Evolutionary conservation across 768 basidiomycete species (phyloP).

Genomic region (Tricholoma saponaceum): DNA sequence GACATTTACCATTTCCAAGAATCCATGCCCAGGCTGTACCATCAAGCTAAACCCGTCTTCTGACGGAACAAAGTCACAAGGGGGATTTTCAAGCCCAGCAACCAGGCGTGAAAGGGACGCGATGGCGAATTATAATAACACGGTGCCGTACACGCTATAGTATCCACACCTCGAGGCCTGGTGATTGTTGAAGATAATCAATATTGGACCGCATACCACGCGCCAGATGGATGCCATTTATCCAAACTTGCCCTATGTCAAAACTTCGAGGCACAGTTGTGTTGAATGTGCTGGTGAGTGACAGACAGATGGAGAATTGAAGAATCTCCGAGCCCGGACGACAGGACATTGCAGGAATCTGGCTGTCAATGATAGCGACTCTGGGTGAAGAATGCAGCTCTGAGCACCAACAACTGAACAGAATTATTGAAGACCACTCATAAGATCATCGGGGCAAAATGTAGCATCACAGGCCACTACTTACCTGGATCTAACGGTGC

Average conservation of each 20-base stretch:
- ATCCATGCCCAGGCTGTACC: background rate
- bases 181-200: background rate
- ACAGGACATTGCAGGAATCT: background rate
- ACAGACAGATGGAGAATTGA: background rate
- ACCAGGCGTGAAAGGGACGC: background rate
- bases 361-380: background rate
- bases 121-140: background rate
- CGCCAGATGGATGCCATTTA: background rate
- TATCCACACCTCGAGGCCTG: background rate
- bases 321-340: background rate
- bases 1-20: background rate
- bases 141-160: constrained; percentile 1
- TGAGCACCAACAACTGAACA: background rate
- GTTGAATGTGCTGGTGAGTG: background rate
- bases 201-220: background rate
- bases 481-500: background rate
- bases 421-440: background rate
- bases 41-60: background rate
- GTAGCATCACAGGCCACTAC: background rate
- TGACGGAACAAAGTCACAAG: background rate
- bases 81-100: background rate
- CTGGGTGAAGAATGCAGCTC: background rate
- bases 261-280: background rate
- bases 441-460: background rate
- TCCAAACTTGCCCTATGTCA: background rate